Conservation (phyloP, 352 stramenopile genomes). For the Phytophthora europaea region DNA sequence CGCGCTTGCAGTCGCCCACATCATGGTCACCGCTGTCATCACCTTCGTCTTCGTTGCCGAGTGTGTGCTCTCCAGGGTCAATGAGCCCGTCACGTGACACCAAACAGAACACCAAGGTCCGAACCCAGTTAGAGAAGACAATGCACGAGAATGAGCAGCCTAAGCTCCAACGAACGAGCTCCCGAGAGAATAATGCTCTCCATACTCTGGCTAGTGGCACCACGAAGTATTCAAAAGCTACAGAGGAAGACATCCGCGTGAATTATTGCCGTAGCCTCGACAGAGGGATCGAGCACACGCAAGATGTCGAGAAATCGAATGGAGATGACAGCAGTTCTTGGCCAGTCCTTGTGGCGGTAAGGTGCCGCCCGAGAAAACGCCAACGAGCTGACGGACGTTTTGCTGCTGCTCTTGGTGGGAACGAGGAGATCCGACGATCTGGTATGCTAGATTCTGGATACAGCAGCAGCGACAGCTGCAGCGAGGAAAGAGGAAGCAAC, state of each 20-base stretch:
- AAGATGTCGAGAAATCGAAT: not conserved
- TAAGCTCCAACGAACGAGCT: not conserved
- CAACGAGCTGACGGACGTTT: constrained; percentile 17
- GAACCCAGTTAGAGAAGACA: constrained; percentile 4
- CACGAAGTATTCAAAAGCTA: not conserved
- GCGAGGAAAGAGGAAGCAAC: constrained; percentile 19
- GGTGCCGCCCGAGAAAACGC: constrained; percentile 54
- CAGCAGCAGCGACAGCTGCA: constrained; percentile 18
- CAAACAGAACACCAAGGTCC: not conserved
- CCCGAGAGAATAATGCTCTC: not conserved
- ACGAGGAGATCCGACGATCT: constrained; percentile 17
- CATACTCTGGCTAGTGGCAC: not conserved
- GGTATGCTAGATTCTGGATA: constrained; percentile 8
- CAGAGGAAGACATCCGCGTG: not conserved
- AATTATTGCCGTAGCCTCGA: not conserved
- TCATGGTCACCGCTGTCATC: constrained; percentile 20
- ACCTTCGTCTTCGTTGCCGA: constrained; percentile 24
- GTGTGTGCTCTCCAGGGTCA: constrained; percentile 18
- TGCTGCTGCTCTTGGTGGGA: constrained; percentile 4
- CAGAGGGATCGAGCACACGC: not conserved
- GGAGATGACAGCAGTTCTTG: constrained; percentile 11
- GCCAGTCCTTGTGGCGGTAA: constrained; percentile 66
- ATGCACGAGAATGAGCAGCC: not conserved
- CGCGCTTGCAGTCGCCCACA: constrained; percentile 11
- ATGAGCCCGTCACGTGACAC: not conserved